Conservation (phyloP, 2,329 filamentous ascomycete species). For the Aulographum hederae region DNA sequence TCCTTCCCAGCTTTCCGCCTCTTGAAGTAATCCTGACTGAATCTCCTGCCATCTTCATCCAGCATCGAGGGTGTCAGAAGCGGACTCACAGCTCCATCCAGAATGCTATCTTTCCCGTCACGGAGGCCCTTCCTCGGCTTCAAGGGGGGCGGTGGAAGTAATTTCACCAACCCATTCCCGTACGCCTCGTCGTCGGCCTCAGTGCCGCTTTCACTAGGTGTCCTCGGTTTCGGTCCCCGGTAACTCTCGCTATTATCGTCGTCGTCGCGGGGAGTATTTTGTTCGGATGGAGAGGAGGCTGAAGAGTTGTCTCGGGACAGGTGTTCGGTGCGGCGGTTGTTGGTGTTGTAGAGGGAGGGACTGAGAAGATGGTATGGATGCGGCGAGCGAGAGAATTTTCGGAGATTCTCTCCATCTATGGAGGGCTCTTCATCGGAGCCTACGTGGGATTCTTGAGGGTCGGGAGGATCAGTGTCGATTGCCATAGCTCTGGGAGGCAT, state of each 20-base stretch:
- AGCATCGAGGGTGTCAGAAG: constrained; percentile 29
- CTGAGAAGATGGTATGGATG: neutral
- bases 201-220: constrained; percentile 71
- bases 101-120: constrained; percentile 12
- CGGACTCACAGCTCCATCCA: constrained; percentile 18
- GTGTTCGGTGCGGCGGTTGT: neutral
- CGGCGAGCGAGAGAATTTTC: neutral
- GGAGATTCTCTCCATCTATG: too few species aligned
- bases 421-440: too few species aligned
- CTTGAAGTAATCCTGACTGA: neutral
- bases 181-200: constrained; percentile 86
- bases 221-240: neutral
- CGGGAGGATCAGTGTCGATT: too few species aligned
- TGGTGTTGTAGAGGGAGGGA: neutral
- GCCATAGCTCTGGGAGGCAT: too few species aligned
- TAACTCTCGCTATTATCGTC: neutral
- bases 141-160: constrained; percentile 60
- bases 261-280: neutral
- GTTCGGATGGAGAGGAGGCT: neutral
- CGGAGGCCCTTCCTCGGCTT: constrained; percentile 63
- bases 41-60: constrained; percentile 22
- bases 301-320: neutral
- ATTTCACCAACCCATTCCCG: constrained; percentile 44
- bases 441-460: too few species aligned
- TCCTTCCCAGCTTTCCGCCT: too few species aligned